Evolutionary conservation across 306 rosid genomes (phyloP).

Genomic region (Delonix regia): DNA sequence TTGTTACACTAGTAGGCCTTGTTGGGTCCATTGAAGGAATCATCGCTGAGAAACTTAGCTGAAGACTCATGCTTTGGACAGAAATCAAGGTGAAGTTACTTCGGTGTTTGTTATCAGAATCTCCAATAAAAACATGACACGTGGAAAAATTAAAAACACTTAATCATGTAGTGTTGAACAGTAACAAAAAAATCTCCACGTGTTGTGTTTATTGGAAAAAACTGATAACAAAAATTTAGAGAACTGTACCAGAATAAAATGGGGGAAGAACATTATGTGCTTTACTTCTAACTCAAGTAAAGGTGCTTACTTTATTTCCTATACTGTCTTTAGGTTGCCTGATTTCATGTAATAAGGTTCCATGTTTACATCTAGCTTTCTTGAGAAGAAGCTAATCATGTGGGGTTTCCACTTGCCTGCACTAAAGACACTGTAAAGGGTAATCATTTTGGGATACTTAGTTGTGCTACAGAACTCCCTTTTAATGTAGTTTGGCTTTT

Average conservation of each 20-base stretch:
- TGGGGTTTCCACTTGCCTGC: no score
- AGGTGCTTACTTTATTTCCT: no score
- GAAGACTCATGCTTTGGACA: neutral
- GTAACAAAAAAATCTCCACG: neutral
- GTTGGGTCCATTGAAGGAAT: slow-evolving; percentile 79
- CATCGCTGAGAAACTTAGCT: slow-evolving; percentile 46
- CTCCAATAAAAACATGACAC: neutral
- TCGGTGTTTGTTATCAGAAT: neutral
- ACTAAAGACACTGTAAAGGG: neutral
- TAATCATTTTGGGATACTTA: neutral
- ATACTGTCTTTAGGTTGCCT: slow-evolving; percentile 5
- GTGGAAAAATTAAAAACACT: neutral
- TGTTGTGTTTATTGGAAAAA: neutral
- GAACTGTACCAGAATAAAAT: neutral
- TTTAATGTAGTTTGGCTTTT: neutral
- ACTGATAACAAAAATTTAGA: neutral
- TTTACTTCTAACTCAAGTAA: neutral
- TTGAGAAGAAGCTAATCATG: no score
- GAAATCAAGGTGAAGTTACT: neutral
- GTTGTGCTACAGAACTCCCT: slow-evolving; percentile 19
- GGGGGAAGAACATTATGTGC: neutral
- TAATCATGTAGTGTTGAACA: no score
- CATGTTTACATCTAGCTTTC: neutral
- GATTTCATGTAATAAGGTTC: slow-evolving; percentile 11
- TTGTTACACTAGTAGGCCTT: slow-evolving; percentile 57